Evolutionary conservation across 164 flowering plant genomes (phyloP).

Genomic region (Vitis vinifera): DNA sequence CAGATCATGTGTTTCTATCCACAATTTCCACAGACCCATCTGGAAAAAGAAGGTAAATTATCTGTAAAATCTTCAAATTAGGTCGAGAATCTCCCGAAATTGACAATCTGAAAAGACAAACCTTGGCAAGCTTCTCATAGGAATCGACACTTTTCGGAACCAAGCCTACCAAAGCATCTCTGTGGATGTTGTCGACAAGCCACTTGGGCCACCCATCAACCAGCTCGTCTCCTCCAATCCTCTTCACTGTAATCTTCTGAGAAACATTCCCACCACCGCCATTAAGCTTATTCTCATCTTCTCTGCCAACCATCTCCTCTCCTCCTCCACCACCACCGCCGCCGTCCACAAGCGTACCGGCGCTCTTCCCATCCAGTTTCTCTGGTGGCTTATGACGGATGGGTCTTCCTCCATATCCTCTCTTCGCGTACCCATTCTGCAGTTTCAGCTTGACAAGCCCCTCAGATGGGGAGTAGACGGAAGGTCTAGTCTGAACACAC

Average conservation of each 20-base stretch:
- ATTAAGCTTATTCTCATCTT: slow-evolving; percentile 12
- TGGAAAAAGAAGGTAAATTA: neutral
- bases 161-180: slow-evolving; percentile 36
- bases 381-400: neutral
- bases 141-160: slow-evolving; percentile 46
- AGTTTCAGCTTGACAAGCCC: slow-evolving; percentile 24
- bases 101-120: too few relatives aligned
- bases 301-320: slow-evolving; percentile 8
- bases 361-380: neutral
- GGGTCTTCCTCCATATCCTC: slow-evolving; percentile 5
- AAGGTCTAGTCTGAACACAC: slow-evolving; percentile 15
- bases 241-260: slow-evolving; percentile 15
- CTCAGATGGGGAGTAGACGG: slow-evolving; percentile 5
- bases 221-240: slow-evolving; percentile 31
- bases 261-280: slow-evolving; percentile 11
- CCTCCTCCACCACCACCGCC: slow-evolving; percentile 14
- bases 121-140: slow-evolving; percentile 43
- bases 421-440: slow-evolving; percentile 24
- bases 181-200: slow-evolving; percentile 40
- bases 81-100: too few relatives aligned
- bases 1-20: too few relatives aligned
- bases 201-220: slow-evolving; percentile 54
- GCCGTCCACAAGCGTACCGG: neutral
- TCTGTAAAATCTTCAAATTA: too few relatives aligned
- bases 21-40: too few relatives aligned